These are phyloP conservation scores for Curvularia sp. DNA, from an alignment of 2,329 filamentous ascomycete species.

Conservation along the genomic window DNA sequence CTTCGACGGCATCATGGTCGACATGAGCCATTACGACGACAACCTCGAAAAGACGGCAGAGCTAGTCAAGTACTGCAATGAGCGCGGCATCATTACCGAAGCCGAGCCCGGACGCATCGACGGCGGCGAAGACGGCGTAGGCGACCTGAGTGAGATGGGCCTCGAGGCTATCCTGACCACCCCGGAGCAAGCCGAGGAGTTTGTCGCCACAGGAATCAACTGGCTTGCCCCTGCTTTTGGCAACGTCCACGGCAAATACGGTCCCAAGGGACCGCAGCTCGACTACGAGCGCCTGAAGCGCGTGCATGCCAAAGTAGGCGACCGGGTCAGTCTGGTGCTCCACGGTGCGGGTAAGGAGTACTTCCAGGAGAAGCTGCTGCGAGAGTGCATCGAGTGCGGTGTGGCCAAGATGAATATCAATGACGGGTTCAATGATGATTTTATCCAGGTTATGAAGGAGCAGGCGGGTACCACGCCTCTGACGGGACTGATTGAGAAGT, in stretches of 20 bases:
- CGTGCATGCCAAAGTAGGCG: constrained; percentile 59
- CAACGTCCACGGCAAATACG: constrained; percentile 78
- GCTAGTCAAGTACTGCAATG: constrained; percentile 68
- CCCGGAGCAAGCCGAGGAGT: constrained; percentile 72
- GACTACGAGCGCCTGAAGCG: constrained; percentile 45
- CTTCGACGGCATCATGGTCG: constrained; percentile 58
- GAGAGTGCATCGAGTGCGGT: constrained; percentile 61
- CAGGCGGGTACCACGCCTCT: constrained; percentile 60
- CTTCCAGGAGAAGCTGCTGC: constrained; percentile 62
- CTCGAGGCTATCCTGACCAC: constrained; percentile 71
- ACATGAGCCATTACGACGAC: constrained; percentile 76
- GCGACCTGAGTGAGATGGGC: constrained; percentile 65
- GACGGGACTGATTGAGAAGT: constrained; percentile 62
- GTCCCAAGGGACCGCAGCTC: constrained; percentile 63
- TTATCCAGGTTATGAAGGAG: constrained; percentile 56
- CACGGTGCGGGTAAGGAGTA: constrained; percentile 63
- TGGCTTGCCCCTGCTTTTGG: constrained; percentile 78
- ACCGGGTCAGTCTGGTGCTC: constrained; percentile 61
- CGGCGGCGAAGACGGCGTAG: constrained; percentile 76
- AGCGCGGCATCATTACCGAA: constrained; percentile 70
- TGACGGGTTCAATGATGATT: constrained; percentile 63
- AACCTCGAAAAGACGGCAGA: constrained; percentile 70
- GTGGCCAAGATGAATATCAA: constrained; percentile 67
- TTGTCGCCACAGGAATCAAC: constrained; percentile 74
- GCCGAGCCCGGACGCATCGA: constrained; percentile 76